These are phyloP conservation scores for Rhizopus arrhizus DNA, from an alignment of 371 early-diverging fungal species.

Conservation along the genomic window DNA sequence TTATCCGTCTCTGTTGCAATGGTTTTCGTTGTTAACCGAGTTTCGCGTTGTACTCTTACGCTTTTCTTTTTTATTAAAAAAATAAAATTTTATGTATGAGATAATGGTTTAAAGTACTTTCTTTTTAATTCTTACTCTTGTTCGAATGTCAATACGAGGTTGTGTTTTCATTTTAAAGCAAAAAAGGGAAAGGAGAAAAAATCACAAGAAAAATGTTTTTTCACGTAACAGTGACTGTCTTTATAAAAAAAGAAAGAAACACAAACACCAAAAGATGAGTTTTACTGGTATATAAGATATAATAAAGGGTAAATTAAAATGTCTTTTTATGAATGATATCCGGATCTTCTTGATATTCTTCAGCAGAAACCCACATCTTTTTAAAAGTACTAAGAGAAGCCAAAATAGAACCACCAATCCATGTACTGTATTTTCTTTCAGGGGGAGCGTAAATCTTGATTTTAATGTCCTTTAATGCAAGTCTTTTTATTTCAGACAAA, in stretches of 20 bases:
- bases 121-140: constrained; percentile 12
- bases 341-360: constrained; percentile 86
- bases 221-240: neutral
- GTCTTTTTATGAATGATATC: constrained; percentile 81
- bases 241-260: constrained; percentile 7
- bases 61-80: constrained; percentile 1
- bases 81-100: constrained; percentile 5
- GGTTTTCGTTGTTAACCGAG: neutral
- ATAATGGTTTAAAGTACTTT: neutral
- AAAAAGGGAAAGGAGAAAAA: neutral
- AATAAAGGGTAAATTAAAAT: constrained; percentile 50
- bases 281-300: constrained; percentile 15
- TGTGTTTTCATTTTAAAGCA: constrained; percentile 11
- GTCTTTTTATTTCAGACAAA: constrained; percentile 81
- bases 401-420: constrained; percentile 97
- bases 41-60: neutral
- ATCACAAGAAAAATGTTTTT: neutral
- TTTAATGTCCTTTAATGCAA: constrained; percentile 87
- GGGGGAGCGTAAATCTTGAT: constrained; percentile 96
- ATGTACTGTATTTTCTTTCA: constrained; percentile 95
- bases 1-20: constrained; percentile 1
- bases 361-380: constrained; percentile 85
- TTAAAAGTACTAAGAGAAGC: constrained; percentile 78
- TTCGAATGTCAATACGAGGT: constrained; percentile 9
- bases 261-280: constrained; percentile 3